Conservation (phyloP, 2,329 filamentous ascomycete species). For the Dactylellina haptotyla region DNA sequence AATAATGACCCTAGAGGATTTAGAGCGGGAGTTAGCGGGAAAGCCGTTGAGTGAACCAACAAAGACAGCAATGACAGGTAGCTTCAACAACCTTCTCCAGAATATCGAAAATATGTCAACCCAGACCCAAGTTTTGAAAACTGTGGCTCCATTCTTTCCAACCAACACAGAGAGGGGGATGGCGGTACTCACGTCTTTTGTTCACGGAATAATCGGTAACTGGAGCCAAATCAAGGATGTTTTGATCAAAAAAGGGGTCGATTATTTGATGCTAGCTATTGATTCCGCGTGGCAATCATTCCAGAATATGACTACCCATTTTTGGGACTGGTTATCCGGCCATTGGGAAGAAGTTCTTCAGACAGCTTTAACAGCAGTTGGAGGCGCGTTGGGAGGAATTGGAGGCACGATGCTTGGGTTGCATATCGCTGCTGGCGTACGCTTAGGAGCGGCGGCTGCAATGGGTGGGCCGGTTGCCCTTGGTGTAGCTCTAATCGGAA, state of each 20-base stretch:
- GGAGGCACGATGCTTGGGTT: constrained; percentile 12
- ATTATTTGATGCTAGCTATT: constrained; percentile 17
- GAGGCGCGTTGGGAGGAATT: constrained; percentile 17
- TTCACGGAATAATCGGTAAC: constrained; percentile 23
- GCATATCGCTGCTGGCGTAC: constrained; percentile 8
- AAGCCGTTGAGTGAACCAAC: constrained; percentile 21
- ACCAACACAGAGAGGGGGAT: constrained; percentile 24
- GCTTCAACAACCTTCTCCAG: constrained; percentile 27
- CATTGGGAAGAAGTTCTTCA: constrained; percentile 33
- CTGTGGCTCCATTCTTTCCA: constrained; percentile 30
- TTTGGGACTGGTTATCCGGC: constrained; percentile 33
- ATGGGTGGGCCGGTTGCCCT: constrained; percentile 21
- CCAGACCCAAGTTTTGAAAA: constrained; percentile 26
- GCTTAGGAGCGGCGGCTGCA: constrained; percentile 5
- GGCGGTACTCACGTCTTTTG: constrained; percentile 18
- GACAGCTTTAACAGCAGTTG: constrained; percentile 19
- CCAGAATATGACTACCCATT: constrained; percentile 1
- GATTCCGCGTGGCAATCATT: constrained; percentile 30
- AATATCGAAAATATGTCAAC: constrained; percentile 20
- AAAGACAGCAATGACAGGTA: constrained; percentile 17
- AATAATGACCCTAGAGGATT: constrained; percentile 35
- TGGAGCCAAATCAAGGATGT: constrained; percentile 21
- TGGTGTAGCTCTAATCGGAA: constrained; percentile 23
- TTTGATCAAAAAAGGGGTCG: constrained; percentile 18
- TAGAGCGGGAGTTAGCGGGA: constrained; percentile 27